Evolutionary conservation across 495 filamentous ascomycete species (phyloP).

Genomic region (Massariosphaeria phaeospora): DNA sequence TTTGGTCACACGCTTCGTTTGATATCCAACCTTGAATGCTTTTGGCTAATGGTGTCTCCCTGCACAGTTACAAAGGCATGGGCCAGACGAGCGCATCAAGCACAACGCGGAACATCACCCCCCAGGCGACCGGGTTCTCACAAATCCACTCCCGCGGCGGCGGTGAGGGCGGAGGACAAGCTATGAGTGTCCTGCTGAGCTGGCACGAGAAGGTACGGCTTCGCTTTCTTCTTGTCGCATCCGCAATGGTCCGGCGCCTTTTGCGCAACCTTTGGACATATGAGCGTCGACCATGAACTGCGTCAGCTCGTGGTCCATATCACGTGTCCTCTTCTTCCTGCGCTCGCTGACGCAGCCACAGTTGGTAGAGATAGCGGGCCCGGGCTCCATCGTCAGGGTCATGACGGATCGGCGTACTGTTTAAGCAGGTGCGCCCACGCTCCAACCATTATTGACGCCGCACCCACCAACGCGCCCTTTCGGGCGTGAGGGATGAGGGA

Average conservation of each 20-base stretch:
- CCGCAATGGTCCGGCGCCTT: background rate
- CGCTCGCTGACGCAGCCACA: constrained; percentile 23
- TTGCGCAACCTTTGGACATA: background rate
- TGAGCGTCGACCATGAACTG: background rate
- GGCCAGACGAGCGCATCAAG: constrained; percentile 32
- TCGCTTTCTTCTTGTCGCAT: background rate
- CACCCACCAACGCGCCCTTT: background rate
- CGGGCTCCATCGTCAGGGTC: constrained; percentile 78
- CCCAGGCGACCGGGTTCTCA: constrained; percentile 81
- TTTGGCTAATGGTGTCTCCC: constrained; percentile 7
- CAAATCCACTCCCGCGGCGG: constrained; percentile 67
- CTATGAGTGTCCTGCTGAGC: constrained; percentile 87
- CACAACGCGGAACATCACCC: constrained; percentile 50
- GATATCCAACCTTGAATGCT: background rate
- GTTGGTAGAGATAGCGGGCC: constrained; percentile 79
- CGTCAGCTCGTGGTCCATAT: background rate
- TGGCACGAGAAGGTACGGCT: constrained; percentile 79
- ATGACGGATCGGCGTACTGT: constrained; percentile 92
- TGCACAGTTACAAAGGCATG: constrained; percentile 78
- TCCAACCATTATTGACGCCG: background rate
- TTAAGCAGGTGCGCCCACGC: constrained; percentile 49
- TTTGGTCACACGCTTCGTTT: constrained; percentile 1
- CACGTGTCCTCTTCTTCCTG: constrained; percentile 7
- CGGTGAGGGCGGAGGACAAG: constrained; percentile 72
- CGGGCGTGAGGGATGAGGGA: background rate